phyloP scores from a whole-genome alignment of 2,329 filamentous ascomycete genomes.

The Lachnellula subtilissima region DNA sequence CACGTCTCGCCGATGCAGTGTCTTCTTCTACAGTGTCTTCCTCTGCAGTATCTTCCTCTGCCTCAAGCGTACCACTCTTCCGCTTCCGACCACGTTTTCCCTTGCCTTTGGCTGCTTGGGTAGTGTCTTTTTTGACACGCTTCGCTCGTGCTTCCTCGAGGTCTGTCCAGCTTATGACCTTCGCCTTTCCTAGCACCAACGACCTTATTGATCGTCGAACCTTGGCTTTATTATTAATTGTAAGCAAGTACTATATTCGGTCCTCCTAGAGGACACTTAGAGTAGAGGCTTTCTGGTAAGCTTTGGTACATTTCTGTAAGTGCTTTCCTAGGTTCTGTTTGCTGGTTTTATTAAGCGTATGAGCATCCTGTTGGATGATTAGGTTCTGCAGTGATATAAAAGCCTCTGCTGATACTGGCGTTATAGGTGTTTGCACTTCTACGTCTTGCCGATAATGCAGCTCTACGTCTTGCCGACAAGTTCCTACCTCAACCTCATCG shows the following conservation, averaged over 20 bases:
- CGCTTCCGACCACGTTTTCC: conserved; percentile 13
- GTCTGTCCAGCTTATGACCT: conserved; percentile 33
- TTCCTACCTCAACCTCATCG: conserved; percentile 5
- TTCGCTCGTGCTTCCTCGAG: conserved; percentile 19
- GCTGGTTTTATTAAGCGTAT: conserved; percentile 22
- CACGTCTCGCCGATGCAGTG: not conserved
- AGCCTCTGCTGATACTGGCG: conserved; percentile 23
- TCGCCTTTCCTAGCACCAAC: conserved; percentile 15
- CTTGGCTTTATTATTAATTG: conserved; percentile 20
- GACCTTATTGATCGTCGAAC: conserved; percentile 15
- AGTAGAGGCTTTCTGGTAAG: conserved; percentile 24
- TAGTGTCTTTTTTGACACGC: conserved; percentile 13
- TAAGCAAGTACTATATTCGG: conserved; percentile 25
- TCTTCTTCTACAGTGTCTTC: not conserved
- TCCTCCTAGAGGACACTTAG: conserved; percentile 26
- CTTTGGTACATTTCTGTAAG: conserved; percentile 25
- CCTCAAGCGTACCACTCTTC: conserved; percentile 6
- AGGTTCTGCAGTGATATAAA: conserved; percentile 14
- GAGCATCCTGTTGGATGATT: conserved; percentile 22
- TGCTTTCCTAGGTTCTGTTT: conserved; percentile 22
- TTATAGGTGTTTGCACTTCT: conserved; percentile 27
- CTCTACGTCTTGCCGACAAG: conserved; percentile 4
- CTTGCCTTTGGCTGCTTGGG: conserved; percentile 14
- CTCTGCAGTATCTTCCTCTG: conserved; percentile 8
- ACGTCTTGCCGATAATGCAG: conserved; percentile 3